Evolutionary conservation across 2,329 filamentous ascomycete species (phyloP).

Genomic region (Tolypocladium inflatum): DNA sequence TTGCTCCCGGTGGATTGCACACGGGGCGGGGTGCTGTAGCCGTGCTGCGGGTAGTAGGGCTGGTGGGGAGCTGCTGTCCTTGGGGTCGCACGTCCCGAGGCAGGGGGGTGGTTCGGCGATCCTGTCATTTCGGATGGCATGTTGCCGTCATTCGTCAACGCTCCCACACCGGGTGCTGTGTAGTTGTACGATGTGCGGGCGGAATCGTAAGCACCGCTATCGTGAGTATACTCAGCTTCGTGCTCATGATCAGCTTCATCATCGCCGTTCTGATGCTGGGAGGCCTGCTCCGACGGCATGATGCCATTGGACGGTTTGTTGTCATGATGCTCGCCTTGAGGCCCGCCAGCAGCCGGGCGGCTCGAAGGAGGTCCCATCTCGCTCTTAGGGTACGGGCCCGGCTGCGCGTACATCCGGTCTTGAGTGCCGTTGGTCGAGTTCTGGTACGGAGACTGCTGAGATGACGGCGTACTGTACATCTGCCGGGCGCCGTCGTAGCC

Average conservation of each 20-base stretch:
- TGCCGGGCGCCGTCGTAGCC: constrained; percentile 68
- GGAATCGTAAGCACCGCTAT: constrained; percentile 63
- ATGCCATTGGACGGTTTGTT: constrained; percentile 58
- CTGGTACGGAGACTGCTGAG: constrained; percentile 64
- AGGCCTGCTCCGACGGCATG: constrained; percentile 40
- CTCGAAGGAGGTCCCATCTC: constrained; percentile 79
- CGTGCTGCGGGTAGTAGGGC: constrained; percentile 61
- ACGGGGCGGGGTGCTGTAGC: constrained; percentile 74
- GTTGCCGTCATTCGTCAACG: constrained; percentile 66
- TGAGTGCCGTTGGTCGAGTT: constrained; percentile 50
- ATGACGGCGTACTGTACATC: constrained; percentile 64
- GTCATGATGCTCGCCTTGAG: constrained; percentile 52
- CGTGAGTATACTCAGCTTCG: constrained; percentile 79
- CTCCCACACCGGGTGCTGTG: constrained; percentile 55
- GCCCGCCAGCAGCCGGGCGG: constrained; percentile 47
- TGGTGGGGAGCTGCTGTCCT: constrained; percentile 65
- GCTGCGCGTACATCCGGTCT: constrained; percentile 59
- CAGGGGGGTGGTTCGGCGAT: constrained; percentile 69
- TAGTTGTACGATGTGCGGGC: constrained; percentile 72
- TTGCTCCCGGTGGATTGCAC: constrained; percentile 58
- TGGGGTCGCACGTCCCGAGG: constrained; percentile 77
- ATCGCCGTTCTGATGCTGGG: constrained; percentile 48
- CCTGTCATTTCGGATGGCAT: constrained; percentile 75
- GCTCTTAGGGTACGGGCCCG: constrained; percentile 63
- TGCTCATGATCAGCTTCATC: constrained; percentile 67